Evolutionary conservation across 164 flowering plant genomes (phyloP), one percentile per base, ranked within the genome.

Genomic region (Warburgia ugandensis): DNA sequence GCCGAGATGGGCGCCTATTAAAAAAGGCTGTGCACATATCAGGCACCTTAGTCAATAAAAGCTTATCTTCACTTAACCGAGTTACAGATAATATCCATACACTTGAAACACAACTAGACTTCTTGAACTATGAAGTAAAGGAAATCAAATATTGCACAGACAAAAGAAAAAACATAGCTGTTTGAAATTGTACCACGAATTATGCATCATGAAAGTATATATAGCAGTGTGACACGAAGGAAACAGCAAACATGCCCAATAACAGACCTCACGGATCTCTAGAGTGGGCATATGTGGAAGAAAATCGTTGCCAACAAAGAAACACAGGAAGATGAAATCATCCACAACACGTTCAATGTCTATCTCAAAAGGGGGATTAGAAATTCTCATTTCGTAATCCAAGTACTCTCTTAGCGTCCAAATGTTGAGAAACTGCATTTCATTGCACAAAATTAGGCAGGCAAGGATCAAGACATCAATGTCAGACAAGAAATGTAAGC

Each of bases 251-350:
- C 21, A 36, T 25, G 41, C 20, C 13, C 4, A 36, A 41, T 7
- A 30, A 68, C 84, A 60, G 56, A 87, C 98, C 96, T 91, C 98
- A 23, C 96, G 96, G 60, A 91, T 91, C 72, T 91, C 98, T 51
- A 91, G 62, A 6, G 98, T 91, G 1, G 98, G 98, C 98, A 91
- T 91, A 62, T 91, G 98, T 5, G 98, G 98, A 56, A 91, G 71
- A 65, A 91, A 91, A 65, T 91, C 98, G 80, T 91, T 91, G 57
- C 98, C 98, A 41, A 91, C 98, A 64, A 91, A 91, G 77, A 91
- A 91, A 68, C 98, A 91, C 55, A 91, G 78, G 74, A 91, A 91
- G 60, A 91, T 78, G 59, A 87, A 91, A 53, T 91, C 98, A 66
- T 91, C 98, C 59, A 91, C 78, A 50, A 88, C 73, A 65, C 88